A percentile compares a stretch with the other conserved stretches of the same genome.
Evolutionary conservation across 108 stramenopile genomes (phyloP).

Genomic region (Skeletonema tropicum): DNA sequence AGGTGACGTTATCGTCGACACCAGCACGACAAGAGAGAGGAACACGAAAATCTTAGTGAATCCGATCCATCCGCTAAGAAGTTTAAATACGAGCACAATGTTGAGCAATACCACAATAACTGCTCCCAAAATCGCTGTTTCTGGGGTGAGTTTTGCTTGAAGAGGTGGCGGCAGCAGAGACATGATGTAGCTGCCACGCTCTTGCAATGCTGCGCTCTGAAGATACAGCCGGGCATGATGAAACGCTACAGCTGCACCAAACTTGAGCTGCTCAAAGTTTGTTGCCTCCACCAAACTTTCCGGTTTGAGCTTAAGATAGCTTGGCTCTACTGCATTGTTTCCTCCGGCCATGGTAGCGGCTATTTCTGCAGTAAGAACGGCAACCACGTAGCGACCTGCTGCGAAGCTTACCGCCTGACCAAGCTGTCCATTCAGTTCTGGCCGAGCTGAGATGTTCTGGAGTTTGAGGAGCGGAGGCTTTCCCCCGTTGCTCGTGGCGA

Average conservation of each 20-base stretch:
- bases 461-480: constrained; percentile 45
- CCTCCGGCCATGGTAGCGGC: constrained; percentile 12
- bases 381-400: constrained; percentile 40
- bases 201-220: constrained; percentile 9
- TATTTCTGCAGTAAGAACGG: constrained; percentile 21
- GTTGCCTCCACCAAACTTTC: constrained; percentile 32
- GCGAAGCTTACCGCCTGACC: constrained; percentile 35
- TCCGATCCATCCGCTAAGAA: constrained; percentile 26
- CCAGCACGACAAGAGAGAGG: constrained; percentile 19
- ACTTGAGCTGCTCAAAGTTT: constrained; percentile 36
- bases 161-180: constrained; percentile 21
- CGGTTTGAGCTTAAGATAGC: constrained; percentile 38
- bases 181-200: constrained; percentile 18
- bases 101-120: constrained; percentile 6
- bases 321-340: constrained; percentile 16
- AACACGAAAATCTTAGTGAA: constrained; percentile 36
- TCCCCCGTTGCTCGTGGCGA: constrained; percentile 32
- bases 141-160: constrained; percentile 21
- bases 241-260: constrained; percentile 22
- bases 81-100: constrained; percentile 10
- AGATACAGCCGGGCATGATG: constrained; percentile 21
- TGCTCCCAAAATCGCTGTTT: constrained; percentile 12
- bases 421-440: constrained; percentile 36
- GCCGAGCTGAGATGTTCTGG: constrained; percentile 33
- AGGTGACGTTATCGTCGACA: constrained; percentile 30